phyloP scores from a whole-genome alignment of 2,329 filamentous ascomycete species.

The Botrytis galanthina region DNA sequence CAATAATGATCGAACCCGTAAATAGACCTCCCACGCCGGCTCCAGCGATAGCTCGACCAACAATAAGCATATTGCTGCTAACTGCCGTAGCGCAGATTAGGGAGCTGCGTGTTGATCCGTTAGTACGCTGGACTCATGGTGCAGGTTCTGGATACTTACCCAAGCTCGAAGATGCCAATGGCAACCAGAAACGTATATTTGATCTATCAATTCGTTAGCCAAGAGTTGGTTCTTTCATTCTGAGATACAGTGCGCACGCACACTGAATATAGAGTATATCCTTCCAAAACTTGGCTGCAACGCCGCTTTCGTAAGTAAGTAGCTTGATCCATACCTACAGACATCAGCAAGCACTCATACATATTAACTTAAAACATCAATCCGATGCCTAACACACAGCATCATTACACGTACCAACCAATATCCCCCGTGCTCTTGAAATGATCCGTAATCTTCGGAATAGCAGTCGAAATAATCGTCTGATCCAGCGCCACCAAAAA shows the following conservation, averaged over 20 bases:
- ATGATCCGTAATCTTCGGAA: constrained; percentile 42
- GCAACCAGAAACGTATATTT: constrained; percentile 36
- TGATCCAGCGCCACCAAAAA: constrained; percentile 37
- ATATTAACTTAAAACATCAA: not conserved
- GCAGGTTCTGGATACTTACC: not conserved
- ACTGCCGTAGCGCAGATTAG: constrained; percentile 35
- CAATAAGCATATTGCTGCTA: constrained; percentile 35
- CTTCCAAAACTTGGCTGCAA: constrained; percentile 36
- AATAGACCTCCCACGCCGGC: constrained; percentile 40
- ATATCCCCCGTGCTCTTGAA: constrained; percentile 44
- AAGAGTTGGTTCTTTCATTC: not conserved
- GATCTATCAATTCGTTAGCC: constrained; percentile 22
- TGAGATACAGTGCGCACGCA: not conserved
- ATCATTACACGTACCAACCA: constrained; percentile 43
- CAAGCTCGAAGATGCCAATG: constrained; percentile 37
- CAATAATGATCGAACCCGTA: constrained; percentile 39
- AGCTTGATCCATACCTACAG: constrained; percentile 21
- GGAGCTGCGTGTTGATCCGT: constrained; percentile 12
- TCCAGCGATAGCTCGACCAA: constrained; percentile 38
- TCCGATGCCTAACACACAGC: not conserved
- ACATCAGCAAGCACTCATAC: not conserved
- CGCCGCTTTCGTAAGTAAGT: constrained; percentile 41
- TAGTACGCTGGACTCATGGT: not conserved
- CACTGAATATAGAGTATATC: constrained; percentile 35
- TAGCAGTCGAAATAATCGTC: constrained; percentile 41